These are phyloP conservation scores for Nakataea oryzae DNA, from an alignment of 2,329 filamentous ascomycete genomes.

Conservation along the genomic window DNA sequence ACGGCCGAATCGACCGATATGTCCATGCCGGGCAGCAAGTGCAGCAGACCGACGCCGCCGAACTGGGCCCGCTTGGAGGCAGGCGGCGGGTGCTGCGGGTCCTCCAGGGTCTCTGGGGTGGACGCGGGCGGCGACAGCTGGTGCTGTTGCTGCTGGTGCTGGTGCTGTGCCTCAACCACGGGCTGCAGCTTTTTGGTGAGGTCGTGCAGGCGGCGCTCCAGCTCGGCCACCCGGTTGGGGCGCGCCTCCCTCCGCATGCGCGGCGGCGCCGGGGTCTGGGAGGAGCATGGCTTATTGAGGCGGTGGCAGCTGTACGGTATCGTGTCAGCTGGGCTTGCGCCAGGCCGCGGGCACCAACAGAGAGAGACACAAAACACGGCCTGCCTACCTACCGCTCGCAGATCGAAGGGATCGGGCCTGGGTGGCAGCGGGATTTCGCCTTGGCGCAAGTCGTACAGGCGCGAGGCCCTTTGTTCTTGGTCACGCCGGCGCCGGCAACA, in stretches of 20 bases:
- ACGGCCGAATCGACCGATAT: background rate
- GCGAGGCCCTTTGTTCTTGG: slow-evolving; percentile 28
- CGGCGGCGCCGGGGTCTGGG: slow-evolving; percentile 35
- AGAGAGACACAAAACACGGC: background rate
- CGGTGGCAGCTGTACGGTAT: slow-evolving; percentile 30
- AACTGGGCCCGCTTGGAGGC: background rate
- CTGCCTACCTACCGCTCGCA: slow-evolving; percentile 32
- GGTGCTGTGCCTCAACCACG: slow-evolving; percentile 5
- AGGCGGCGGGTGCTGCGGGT: background rate
- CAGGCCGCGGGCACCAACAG: background rate
- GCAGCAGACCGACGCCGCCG: background rate
- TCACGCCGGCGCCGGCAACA: background rate
- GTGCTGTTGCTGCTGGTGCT: slow-evolving; percentile 7
- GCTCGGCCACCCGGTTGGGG: slow-evolving; percentile 36
- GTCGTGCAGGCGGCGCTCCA: slow-evolving; percentile 38
- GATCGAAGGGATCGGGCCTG: slow-evolving; percentile 27
- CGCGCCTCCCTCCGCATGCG: slow-evolving; percentile 34
- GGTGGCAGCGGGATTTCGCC: slow-evolving; percentile 39
- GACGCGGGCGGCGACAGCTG: slow-evolving; percentile 6
- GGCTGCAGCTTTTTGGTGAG: slow-evolving; percentile 33
- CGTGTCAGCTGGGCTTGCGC: background rate
- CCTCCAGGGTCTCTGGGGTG: background rate
- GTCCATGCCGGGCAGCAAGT: background rate
- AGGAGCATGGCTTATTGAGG: slow-evolving; percentile 33
- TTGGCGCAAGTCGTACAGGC: slow-evolving; percentile 40